Evolutionary conservation across 805 yeast genomes (phyloP).

Genomic region (Scheffersomyces amazonensis): DNA sequence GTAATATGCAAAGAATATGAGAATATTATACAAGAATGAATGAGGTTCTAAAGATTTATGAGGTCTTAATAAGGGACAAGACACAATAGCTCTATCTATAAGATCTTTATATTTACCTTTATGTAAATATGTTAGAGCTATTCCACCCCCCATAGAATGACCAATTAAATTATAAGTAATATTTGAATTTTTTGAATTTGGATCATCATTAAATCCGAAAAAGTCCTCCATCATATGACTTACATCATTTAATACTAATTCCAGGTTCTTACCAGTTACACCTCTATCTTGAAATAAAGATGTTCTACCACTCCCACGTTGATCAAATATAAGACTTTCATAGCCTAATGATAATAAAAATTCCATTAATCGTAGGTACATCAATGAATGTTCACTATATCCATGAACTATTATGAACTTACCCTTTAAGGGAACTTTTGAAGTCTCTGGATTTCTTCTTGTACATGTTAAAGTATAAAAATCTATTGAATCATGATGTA

Average conservation of each 20-base stretch:
- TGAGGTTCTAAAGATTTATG: conserved; percentile 1
- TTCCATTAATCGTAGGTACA: conserved; percentile 9
- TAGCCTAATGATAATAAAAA: conserved; percentile 8
- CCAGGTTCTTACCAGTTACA: conserved; percentile 3
- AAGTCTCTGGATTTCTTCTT: neutral
- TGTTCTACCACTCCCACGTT: conserved; percentile 11
- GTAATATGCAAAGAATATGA: neutral
- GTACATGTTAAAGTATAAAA: neutral
- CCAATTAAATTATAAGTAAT: conserved; percentile 3
- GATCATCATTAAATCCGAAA: neutral
- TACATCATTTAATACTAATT: conserved; percentile 3
- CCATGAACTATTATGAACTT: conserved; percentile 10
- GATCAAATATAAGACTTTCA: conserved; percentile 9
- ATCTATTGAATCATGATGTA: neutral
- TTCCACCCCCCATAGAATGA: conserved; percentile 12
- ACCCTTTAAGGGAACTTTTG: conserved; percentile 4
- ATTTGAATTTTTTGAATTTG: neutral
- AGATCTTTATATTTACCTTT: conserved; percentile 7
- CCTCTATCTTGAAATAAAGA: conserved; percentile 8
- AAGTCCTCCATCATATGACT: conserved; percentile 8
- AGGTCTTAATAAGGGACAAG: conserved; percentile 6
- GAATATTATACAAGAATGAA: neutral
- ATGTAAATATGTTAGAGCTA: conserved; percentile 6
- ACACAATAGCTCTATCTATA: conserved; percentile 1
- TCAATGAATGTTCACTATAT: conserved; percentile 8